Conservation (phyloP, 1,139 yeast species). For the Yamadazyma triangularis region DNA sequence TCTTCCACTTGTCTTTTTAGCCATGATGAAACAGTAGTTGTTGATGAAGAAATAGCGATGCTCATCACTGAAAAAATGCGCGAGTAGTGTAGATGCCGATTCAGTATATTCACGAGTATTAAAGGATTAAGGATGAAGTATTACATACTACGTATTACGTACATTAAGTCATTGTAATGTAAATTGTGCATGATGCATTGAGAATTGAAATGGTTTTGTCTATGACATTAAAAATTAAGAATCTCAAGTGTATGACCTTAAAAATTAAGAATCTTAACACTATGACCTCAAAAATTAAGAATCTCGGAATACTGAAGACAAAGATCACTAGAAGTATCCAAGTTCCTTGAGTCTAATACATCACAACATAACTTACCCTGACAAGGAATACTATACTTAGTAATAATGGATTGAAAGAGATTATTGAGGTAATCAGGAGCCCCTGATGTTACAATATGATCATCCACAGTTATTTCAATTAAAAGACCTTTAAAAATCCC, state of each 20-base stretch:
- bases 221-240: too few relatives aligned
- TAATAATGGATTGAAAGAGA: conserved; percentile 25
- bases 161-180: too few relatives aligned
- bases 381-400: conserved; percentile 39
- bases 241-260: too few relatives aligned
- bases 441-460: conserved; percentile 13
- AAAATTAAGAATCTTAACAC: too few relatives aligned
- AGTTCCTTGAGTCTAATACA: conserved; percentile 22
- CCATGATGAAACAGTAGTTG: conserved; percentile 13
- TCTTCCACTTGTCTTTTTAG: conserved; percentile 15
- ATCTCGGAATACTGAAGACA: conserved; percentile 46
- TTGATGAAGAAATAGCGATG: background rate
- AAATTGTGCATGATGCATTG: too few relatives aligned
- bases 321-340: conserved; percentile 40
- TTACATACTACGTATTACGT: too few relatives aligned
- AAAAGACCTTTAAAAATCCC: conserved; percentile 71
- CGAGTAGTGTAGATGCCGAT: too few relatives aligned
- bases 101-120: too few relatives aligned
- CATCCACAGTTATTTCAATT: conserved; percentile 47
- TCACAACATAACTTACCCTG: conserved; percentile 34
- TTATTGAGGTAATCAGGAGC: conserved; percentile 12
- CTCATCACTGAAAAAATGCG: too few relatives aligned
- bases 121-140: too few relatives aligned
- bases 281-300: conserved; percentile 39
- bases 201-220: too few relatives aligned